phyloP scores from a whole-genome alignment of 164 flowering plant species.

The Paratinospora sagittata region DNA sequence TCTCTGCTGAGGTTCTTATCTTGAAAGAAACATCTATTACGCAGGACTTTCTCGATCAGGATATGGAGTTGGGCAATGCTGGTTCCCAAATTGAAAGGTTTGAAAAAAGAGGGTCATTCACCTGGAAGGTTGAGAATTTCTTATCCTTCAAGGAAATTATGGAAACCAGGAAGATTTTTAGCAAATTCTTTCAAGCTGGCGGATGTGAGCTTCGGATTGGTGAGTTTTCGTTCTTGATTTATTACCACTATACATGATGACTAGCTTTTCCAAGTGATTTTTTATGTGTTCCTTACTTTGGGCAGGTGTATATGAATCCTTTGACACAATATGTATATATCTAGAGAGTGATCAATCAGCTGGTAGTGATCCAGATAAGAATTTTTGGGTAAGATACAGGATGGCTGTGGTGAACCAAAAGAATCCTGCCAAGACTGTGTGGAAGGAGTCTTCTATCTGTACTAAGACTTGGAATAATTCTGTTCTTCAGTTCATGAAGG shows the following conservation, averaged over 20 bases:
- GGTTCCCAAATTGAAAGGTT: conserved; percentile 34
- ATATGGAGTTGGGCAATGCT: conserved; percentile 30
- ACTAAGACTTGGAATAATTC: conserved; percentile 99
- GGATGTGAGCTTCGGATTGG: conserved; percentile 99
- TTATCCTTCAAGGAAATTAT: conserved; percentile 91
- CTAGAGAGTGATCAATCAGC: conserved; percentile 93
- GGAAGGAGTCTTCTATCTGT: conserved; percentile 98
- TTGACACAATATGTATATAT: conserved; percentile 95
- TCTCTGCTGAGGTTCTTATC: conserved; percentile 97
- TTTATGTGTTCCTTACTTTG: conserved; percentile 7
- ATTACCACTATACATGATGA: not conserved
- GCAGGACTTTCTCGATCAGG: conserved; percentile 61
- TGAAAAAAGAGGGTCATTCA: conserved; percentile 66
- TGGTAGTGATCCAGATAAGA: conserved; percentile 88
- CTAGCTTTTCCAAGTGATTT: not conserved
- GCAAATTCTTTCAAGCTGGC: conserved; percentile 96
- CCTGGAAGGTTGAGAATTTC: conserved; percentile 98
- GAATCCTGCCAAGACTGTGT: conserved; percentile 79
- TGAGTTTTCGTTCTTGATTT: conserved; percentile 25
- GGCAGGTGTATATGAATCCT: conserved; percentile 92
- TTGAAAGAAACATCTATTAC: conserved; percentile 75
- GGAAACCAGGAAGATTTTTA: conserved; percentile 94
- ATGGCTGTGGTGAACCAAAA: conserved; percentile 95
- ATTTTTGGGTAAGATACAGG: conserved; percentile 93
- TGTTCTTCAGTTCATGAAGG: conserved; percentile 98